These are phyloP conservation scores for Hansfordia pulvinata DNA, from an alignment of 2,329 filamentous ascomycete genomes.

Conservation along the genomic window DNA sequence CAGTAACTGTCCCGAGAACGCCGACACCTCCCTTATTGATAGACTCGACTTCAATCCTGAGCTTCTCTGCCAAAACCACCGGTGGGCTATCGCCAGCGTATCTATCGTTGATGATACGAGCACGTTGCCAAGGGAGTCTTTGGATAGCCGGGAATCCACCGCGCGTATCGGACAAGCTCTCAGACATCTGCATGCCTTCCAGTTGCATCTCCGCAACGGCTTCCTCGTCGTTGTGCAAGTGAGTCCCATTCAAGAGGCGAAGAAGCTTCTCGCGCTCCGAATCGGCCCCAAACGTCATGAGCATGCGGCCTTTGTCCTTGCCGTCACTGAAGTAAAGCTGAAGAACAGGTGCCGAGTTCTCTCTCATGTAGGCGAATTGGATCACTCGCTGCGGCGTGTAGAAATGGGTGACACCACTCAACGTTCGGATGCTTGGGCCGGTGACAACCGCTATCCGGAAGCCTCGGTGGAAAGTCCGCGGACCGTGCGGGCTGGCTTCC, in stretches of 20 bases:
- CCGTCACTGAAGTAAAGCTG: slow-evolving; percentile 58
- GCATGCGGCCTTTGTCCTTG: slow-evolving; percentile 54
- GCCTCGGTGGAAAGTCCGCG: slow-evolving; percentile 61
- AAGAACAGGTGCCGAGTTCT: slow-evolving; percentile 55
- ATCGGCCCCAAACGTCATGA: slow-evolving; percentile 64
- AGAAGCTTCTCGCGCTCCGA: slow-evolving; percentile 60
- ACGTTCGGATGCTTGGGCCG: slow-evolving; percentile 59
- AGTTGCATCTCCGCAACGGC: slow-evolving; percentile 59
- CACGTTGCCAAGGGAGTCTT: slow-evolving; percentile 48
- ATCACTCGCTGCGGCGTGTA: slow-evolving; percentile 54
- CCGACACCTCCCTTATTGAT: slow-evolving; percentile 31
- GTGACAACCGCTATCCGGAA: slow-evolving; percentile 71
- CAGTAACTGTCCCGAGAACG: slow-evolving; percentile 54
- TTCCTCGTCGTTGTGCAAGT: slow-evolving; percentile 52
- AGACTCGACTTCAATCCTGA: slow-evolving; percentile 65
- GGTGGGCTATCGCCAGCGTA: slow-evolving; percentile 47
- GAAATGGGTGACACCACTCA: slow-evolving; percentile 63
- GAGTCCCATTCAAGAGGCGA: slow-evolving; percentile 58
- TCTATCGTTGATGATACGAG: slow-evolving; percentile 60
- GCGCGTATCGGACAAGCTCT: slow-evolving; percentile 34
- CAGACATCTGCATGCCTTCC: slow-evolving; percentile 47
- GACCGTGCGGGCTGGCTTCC: slow-evolving; percentile 59
- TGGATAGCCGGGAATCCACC: slow-evolving; percentile 33
- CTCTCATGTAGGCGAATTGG: slow-evolving; percentile 64
- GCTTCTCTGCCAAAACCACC: slow-evolving; percentile 62